A percentile compares a stretch with the other conserved stretches of the same genome.
These are phyloP conservation scores for Beauveria sp. DNA, from an alignment of 2,329 filamentous ascomycete species.

Conservation along the genomic window DNA sequence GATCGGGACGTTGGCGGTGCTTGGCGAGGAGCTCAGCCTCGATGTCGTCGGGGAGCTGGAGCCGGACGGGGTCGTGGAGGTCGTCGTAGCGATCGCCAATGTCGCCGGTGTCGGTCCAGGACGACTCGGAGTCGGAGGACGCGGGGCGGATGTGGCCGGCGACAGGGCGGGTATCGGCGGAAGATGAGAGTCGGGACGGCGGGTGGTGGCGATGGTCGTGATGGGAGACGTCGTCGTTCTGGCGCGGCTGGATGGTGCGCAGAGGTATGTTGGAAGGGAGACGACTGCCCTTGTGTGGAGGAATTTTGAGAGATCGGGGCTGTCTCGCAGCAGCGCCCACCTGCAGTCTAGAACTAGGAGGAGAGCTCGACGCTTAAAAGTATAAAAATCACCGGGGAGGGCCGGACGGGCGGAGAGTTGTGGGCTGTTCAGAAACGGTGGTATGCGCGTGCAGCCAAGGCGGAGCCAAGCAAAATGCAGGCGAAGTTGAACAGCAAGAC, in stretches of 20 bases:
- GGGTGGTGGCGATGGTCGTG: slow-evolving; percentile 32
- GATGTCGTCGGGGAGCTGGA: slow-evolving; percentile 58
- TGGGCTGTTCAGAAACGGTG: neutral
- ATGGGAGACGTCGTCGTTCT: slow-evolving; percentile 24
- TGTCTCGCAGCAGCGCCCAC: slow-evolving; percentile 68
- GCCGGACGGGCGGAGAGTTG: neutral
- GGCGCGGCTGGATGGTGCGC: slow-evolving; percentile 54
- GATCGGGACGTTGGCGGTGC: slow-evolving; percentile 32
- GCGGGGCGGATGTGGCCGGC: slow-evolving; percentile 10
- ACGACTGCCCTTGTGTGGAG: slow-evolving; percentile 59
- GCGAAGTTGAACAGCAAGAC: neutral
- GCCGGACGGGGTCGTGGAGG: slow-evolving; percentile 72
- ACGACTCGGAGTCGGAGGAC: slow-evolving; percentile 56
- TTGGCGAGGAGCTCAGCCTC: slow-evolving; percentile 54
- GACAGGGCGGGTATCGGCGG: slow-evolving; percentile 39
- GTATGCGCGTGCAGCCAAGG: neutral
- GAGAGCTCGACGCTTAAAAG: slow-evolving; percentile 1
- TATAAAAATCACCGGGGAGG: neutral
- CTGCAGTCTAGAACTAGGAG: slow-evolving; percentile 29
- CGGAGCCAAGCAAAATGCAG: neutral
- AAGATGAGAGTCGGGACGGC: slow-evolving; percentile 39
- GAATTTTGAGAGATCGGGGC: slow-evolving; percentile 79
- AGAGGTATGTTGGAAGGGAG: slow-evolving; percentile 82
- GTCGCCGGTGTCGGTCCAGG: slow-evolving; percentile 93
- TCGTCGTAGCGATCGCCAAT: slow-evolving; percentile 84